Conservation (phyloP, 805 yeast genomes). For the Jamesozyma hellenica region DNA sequence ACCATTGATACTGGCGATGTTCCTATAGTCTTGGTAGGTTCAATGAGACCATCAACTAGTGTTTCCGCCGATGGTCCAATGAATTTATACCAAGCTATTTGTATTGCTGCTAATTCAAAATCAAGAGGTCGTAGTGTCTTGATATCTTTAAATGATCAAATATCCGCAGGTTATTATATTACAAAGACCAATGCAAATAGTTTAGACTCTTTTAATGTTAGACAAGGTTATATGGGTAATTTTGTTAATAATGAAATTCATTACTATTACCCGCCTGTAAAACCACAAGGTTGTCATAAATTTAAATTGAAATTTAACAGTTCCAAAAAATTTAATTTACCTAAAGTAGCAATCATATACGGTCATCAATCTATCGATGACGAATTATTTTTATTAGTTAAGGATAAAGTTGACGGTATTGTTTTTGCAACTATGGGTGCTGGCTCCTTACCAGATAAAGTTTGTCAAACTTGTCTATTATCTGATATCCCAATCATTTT, state of each 20-base stretch:
- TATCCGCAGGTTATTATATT: constrained; percentile 59
- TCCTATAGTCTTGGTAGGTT: constrained; percentile 61
- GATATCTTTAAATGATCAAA: constrained; percentile 57
- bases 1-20: constrained; percentile 36
- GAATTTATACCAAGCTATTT: constrained; percentile 61
- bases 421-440: constrained; percentile 67
- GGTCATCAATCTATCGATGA: constrained; percentile 53
- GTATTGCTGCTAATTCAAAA: constrained; percentile 44
- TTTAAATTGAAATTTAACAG: constrained; percentile 31
- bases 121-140: constrained; percentile 50
- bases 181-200: constrained; percentile 64
- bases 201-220: constrained; percentile 58
- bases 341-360: constrained; percentile 43
- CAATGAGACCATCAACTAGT: constrained; percentile 66
- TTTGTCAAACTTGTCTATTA: constrained; percentile 36
- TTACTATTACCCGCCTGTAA: constrained; percentile 52
- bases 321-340: constrained; percentile 11
- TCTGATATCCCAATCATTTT: constrained; percentile 46
- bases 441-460: constrained; percentile 47
- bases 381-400: constrained; percentile 37
- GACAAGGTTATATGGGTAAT: constrained; percentile 63
- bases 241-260: constrained; percentile 58
- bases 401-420: constrained; percentile 42
- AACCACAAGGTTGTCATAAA: constrained; percentile 41
- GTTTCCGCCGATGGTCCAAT: constrained; percentile 65